Conservation (phyloP, 2,329 filamentous ascomycete species). For the Trematosphaeria pertusa region DNA sequence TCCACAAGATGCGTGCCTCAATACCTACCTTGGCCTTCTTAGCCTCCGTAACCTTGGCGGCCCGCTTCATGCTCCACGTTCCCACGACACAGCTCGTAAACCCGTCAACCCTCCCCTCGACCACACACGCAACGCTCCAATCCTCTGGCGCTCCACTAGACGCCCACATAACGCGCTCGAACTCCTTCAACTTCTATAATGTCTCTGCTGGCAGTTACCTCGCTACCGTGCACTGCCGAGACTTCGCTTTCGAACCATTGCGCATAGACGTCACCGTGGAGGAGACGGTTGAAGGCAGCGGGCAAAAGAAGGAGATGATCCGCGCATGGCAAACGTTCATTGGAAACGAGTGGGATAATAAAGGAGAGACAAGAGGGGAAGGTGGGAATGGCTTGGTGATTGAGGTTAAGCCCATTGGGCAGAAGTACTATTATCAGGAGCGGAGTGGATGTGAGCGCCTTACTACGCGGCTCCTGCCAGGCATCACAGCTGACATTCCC, state of each 20-base stretch:
- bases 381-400: conserved; percentile 57
- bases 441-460: conserved; percentile 75
- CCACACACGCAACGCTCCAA: conserved; percentile 72
- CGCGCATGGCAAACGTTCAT: conserved; percentile 83
- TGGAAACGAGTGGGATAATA: conserved; percentile 89
- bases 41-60: conserved; percentile 50
- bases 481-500: conserved; percentile 24
- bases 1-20: conserved; percentile 38
- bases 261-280: conserved; percentile 72
- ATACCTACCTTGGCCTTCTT: conserved; percentile 51
- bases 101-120: conserved; percentile 57
- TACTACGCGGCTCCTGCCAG: not conserved
- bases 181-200: conserved; percentile 78
- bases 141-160: conserved; percentile 58
- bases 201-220: conserved; percentile 78
- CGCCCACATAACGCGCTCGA: conserved; percentile 70
- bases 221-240: conserved; percentile 77
- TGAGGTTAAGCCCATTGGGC: conserved; percentile 66
- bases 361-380: conserved; percentile 67
- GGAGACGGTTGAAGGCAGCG: conserved; percentile 36
- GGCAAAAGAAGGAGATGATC: conserved; percentile 55
- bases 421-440: conserved; percentile 79
- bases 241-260: conserved; percentile 78
- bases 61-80: conserved; percentile 60
- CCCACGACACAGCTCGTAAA: conserved; percentile 53